Conservation (phyloP, 495 filamentous ascomycete species). For the Aspergillus sclerotioniger region DNA sequence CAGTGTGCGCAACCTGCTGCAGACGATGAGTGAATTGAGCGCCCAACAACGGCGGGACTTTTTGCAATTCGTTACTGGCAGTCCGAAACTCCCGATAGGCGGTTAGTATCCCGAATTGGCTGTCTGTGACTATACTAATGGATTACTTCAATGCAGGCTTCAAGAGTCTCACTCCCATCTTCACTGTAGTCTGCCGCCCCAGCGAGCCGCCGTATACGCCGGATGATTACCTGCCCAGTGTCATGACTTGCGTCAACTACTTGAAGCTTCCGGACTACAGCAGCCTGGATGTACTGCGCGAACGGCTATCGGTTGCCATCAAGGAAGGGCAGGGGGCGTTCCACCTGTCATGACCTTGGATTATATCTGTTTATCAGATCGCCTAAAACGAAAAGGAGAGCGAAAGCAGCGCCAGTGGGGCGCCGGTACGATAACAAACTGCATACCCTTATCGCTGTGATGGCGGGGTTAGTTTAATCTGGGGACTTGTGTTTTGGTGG, state of each 20-base stretch:
- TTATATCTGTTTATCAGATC: background rate
- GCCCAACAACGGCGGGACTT: constrained; percentile 82
- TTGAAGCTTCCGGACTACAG: constrained; percentile 98
- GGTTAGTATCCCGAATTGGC: constrained; percentile 53
- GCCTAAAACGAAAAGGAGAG: background rate
- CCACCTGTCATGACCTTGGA: constrained; percentile 70
- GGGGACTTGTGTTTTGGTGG: constrained; percentile 1
- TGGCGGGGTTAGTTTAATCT: background rate
- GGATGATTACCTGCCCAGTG: constrained; percentile 95
- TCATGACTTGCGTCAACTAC: constrained; percentile 99
- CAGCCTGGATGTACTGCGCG: constrained; percentile 68
- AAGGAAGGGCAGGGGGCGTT: constrained; percentile 98
- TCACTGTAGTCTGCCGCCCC: constrained; percentile 98
- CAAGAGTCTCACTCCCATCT: constrained; percentile 94
- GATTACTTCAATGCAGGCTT: constrained; percentile 62
- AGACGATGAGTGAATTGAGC: constrained; percentile 88
- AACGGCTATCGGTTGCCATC: constrained; percentile 79
- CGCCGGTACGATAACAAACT: constrained; percentile 10
- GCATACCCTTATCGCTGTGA: constrained; percentile 9
- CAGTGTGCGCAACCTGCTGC: constrained; percentile 90
- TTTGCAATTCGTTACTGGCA: constrained; percentile 96
- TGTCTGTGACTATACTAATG: constrained; percentile 23
- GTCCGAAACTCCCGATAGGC: constrained; percentile 96
- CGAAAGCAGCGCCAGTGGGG: constrained; percentile 3
- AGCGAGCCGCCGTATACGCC: constrained; percentile 92